These are phyloP conservation scores for Paramecium primaurelia DNA, from an alignment of 73 alveolate genomes.

Conservation along the genomic window DNA sequence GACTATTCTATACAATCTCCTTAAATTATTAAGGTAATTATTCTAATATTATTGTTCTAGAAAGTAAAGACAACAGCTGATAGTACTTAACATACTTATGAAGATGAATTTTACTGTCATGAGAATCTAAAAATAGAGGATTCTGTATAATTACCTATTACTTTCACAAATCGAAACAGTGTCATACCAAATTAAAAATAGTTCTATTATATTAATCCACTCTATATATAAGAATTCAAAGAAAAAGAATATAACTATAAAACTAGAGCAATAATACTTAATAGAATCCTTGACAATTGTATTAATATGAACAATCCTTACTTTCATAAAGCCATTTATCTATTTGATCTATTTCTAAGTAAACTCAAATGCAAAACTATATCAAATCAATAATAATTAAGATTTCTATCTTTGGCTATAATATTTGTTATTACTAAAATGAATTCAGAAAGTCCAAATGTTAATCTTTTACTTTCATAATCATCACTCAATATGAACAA, in stretches of 20 bases:
- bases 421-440: not conserved
- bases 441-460: not conserved
- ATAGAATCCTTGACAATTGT: not conserved
- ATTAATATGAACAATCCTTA: not conserved
- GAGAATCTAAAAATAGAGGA: not conserved
- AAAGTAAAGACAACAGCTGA: not conserved
- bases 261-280: not conserved
- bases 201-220: not conserved
- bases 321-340: not conserved
- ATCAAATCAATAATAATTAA: not conserved
- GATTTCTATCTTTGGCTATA: not conserved
- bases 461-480: not conserved
- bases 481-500: not conserved
- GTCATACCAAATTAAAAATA: not conserved
- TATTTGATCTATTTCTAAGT: slow-evolving; percentile 11
- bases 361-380: not conserved
- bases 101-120: not conserved
- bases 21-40: not conserved
- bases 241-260: not conserved
- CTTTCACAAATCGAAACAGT: not conserved
- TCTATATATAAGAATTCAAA: not conserved
- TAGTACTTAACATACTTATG: not conserved
- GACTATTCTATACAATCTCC: not conserved
- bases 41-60: not conserved
- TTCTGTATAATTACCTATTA: not conserved